Conservation (phyloP, 1,139 yeast genomes). For the Kurtzmaniella quercitrusa region DNA sequence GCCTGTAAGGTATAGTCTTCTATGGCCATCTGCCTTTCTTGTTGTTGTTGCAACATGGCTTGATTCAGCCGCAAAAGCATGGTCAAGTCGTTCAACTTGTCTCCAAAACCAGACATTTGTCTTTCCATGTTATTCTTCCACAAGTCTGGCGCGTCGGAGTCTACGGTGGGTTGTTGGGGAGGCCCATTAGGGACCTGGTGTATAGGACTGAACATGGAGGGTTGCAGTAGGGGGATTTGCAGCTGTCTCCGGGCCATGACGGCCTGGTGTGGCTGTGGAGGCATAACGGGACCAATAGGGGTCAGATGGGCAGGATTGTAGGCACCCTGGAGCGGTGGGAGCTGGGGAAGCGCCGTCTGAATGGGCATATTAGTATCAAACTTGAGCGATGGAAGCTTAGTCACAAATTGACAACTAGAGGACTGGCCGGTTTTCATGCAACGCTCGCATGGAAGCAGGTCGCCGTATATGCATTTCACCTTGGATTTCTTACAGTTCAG, state of each 20-base stretch:
- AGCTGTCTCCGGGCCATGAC: background rate
- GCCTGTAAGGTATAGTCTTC: background rate
- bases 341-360: conserved; percentile 22
- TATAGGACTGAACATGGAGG: background rate
- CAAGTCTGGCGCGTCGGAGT: conserved; percentile 1
- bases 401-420: conserved; percentile 50
- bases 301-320: background rate
- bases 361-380: background rate
- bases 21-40: conserved; percentile 1
- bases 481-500: conserved; percentile 59
- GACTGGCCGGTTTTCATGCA: conserved; percentile 49
- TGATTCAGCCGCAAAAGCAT: conserved; percentile 35
- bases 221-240: background rate
- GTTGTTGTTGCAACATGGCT: conserved; percentile 5
- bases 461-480: conserved; percentile 53
- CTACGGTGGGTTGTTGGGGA: background rate
- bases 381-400: conserved; percentile 41
- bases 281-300: no score
- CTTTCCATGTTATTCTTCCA: conserved; percentile 44
- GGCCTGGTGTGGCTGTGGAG: no score
- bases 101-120: conserved; percentile 43
- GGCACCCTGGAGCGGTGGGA: background rate
- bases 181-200: background rate
- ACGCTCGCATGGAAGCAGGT: conserved; percentile 52
- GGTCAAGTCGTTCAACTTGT: conserved; percentile 41